Evolutionary conservation across 2,329 filamentous ascomycete genomes (phyloP), one percentile per base, ranked within the genome.

Genomic region (Aspergillus sp.): DNA sequence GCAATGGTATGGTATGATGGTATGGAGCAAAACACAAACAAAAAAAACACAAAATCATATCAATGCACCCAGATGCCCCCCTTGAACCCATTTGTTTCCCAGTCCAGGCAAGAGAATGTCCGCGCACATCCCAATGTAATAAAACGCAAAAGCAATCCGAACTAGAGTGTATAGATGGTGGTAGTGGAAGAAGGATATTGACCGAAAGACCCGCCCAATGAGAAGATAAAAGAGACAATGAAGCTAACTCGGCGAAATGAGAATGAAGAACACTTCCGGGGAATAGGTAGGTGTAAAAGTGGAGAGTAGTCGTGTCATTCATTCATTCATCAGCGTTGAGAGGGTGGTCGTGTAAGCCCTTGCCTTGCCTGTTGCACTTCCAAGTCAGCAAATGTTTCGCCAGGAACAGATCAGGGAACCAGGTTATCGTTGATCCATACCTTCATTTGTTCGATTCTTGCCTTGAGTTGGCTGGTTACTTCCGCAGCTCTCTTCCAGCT

Each of bases 371-470:
- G 55, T 60, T 36, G 19, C 12, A 43, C 3, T 17, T 15, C 4
- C 2, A 48, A 32, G 50, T 65, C 30, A 63, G 61, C 32, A 3
- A 50, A 30, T 2, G 15, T 21, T 47, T 15, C 19, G 50, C 3
- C 17, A 6, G 17, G 45, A 21, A 25, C 21, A n/a, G 47, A 32
- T 19, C 2, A 23, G 12, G 43, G 52, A 19, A 52, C 43, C 13
- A 15, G n/a, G 39, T 9, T 4, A 30, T 12, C 8, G 38, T 55
- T 28, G 45, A 25, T 23, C 61, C 70, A 21, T 57, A 76, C 87
- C 84, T 98, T 99, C 95, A 99, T 99, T 82, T 95, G 91, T 81
- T 98, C 95, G 76, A 99, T 99, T 74, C 95, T 87, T 55, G 94
- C 92, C 81, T 98, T 99, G 71, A 99, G 78, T 76, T 97, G 95